phyloP scores from a whole-genome alignment of 768 basidiomycete species.

The Rhodotorula sphaerocarpa region DNA sequence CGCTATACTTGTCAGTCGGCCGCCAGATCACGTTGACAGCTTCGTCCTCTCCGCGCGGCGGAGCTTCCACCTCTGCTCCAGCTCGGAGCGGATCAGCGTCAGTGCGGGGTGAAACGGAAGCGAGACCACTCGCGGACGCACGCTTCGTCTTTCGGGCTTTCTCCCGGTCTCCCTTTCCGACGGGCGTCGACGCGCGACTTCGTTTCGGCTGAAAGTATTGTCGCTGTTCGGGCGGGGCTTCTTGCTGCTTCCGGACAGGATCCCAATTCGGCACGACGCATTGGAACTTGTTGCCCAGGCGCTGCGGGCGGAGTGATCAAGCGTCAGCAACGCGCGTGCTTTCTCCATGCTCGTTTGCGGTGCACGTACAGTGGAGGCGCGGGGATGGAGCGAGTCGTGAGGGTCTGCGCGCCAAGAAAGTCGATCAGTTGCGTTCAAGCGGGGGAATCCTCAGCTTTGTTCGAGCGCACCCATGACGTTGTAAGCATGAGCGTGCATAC shows the following conservation, averaged over 20 bases:
- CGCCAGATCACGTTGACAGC: constrained; percentile 18
- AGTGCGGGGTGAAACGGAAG: background rate
- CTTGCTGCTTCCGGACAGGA: background rate
- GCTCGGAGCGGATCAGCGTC: background rate
- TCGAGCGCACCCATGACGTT: constrained; percentile 26
- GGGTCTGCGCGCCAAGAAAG: too few species aligned
- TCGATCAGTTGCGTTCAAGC: too few species aligned
- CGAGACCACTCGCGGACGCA: background rate
- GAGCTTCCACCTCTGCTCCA: background rate
- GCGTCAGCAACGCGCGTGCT: too few species aligned
- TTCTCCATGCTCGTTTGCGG: too few species aligned
- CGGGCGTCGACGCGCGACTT: constrained; percentile 10
- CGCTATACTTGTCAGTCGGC: constrained; percentile 4
- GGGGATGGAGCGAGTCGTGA: constrained; percentile 93
- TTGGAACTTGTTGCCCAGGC: constrained; percentile 36
- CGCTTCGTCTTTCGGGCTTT: background rate
- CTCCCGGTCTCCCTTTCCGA: background rate
- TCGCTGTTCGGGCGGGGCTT: constrained; percentile 7
- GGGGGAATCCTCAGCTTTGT: too few species aligned
- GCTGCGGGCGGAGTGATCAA: constrained; percentile 1
- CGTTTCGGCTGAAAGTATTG: constrained; percentile 21
- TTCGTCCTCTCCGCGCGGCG: constrained; percentile 24
- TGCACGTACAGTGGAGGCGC: constrained; percentile 60
- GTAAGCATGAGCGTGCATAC: constrained; percentile 34
- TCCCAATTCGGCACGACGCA: constrained; percentile 34